phyloP scores from a whole-genome alignment of 805 yeast genomes.

The Wickerhamomyces bisporus region DNA sequence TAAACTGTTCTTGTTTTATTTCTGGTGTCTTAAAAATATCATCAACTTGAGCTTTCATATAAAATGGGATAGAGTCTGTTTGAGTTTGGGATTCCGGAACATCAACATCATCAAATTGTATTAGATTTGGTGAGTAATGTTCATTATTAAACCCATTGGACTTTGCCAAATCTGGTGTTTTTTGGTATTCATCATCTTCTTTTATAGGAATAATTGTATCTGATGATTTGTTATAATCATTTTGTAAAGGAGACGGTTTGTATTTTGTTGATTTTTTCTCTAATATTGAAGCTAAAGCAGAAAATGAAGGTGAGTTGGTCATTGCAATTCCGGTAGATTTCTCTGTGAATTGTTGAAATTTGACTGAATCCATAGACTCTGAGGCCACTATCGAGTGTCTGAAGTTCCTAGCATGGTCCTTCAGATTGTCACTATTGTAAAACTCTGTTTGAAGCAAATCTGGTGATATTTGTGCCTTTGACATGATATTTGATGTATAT shows the following conservation, averaged over 20 bases:
- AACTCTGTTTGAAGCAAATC: neutral
- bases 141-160: neutral
- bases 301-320: constrained; percentile 38
- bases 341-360: constrained; percentile 1
- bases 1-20: constrained; percentile 12
- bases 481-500: neutral
- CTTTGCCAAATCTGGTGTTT: neutral
- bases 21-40: constrained; percentile 25
- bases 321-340: constrained; percentile 12
- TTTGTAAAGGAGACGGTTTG: constrained; percentile 10
- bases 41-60: neutral
- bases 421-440: neutral
- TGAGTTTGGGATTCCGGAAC: constrained; percentile 16
- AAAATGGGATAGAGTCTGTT: constrained; percentile 20
- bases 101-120: constrained; percentile 28
- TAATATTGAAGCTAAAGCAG: constrained; percentile 36
- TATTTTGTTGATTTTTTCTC: constrained; percentile 29
- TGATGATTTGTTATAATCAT: constrained; percentile 5
- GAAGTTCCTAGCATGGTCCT: constrained; percentile 1
- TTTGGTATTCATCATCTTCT: constrained; percentile 1
- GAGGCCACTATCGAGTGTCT: neutral
- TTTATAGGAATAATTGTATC: constrained; percentile 10
- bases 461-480: neutral
- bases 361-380: neutral
- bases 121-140: constrained; percentile 29